Conservation (phyloP, 164 flowering plant species). For the Buxus sempervirens region DNA sequence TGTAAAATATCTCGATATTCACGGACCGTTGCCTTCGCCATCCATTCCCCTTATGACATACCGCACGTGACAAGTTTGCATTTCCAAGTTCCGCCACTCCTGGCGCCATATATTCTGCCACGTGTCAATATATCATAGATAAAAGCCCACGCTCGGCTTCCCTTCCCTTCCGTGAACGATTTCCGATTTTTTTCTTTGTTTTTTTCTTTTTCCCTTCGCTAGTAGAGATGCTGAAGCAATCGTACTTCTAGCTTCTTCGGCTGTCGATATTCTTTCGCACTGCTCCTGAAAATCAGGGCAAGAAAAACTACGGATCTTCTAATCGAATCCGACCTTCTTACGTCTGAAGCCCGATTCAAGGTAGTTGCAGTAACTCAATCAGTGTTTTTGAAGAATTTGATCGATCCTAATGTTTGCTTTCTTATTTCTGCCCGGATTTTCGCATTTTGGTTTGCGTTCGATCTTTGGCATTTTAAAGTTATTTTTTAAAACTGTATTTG, state of each 20-base stretch:
- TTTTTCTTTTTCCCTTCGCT: too few relatives aligned
- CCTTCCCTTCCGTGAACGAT: background rate
- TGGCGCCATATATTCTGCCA: background rate
- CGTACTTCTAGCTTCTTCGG: background rate
- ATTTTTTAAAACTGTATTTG: background rate
- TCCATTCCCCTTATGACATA: background rate
- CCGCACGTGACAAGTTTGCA: background rate
- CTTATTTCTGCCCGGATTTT: too few relatives aligned
- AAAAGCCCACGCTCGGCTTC: conserved; percentile 8
- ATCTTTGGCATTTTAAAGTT: background rate
- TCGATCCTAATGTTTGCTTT: background rate
- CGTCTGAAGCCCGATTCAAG: background rate
- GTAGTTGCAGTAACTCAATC: background rate
- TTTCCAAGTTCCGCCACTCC: background rate
- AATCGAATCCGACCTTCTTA: background rate
- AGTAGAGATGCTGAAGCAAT: background rate
- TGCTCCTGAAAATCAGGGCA: background rate
- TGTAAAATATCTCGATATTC: too few relatives aligned
- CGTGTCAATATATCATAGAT: conserved; percentile 8
- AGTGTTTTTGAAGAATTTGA: background rate
- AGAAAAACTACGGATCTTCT: background rate
- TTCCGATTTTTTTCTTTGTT: background rate
- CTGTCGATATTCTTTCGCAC: background rate
- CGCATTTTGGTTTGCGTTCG: background rate
- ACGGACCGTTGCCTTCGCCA: too few relatives aligned